Conservation (phyloP, 1,284 basidiomycete genomes). For the Trichosporon faecale region DNA sequence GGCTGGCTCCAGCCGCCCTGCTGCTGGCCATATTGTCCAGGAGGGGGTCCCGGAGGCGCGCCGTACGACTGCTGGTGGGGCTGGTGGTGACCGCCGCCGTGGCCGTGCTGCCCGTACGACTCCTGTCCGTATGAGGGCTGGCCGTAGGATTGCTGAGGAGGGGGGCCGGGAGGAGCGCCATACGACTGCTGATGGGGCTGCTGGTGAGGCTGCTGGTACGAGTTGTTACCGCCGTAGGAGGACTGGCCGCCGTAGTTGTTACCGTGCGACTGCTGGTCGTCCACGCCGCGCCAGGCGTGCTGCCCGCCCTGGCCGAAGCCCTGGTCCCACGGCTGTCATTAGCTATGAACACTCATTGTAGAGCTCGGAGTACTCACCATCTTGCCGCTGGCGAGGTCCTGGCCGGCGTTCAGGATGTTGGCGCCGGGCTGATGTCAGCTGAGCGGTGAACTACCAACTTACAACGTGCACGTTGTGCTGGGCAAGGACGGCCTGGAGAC, state of each 20-base stretch:
- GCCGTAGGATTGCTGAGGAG: neutral
- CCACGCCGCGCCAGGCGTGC: slow-evolving; percentile 48
- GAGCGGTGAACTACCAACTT: slow-evolving; percentile 17
- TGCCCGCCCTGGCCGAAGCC: slow-evolving; percentile 49
- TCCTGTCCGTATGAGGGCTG: neutral
- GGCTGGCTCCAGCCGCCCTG: slow-evolving; percentile 11
- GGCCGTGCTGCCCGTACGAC: neutral
- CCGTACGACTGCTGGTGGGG: neutral
- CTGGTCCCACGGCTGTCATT: slow-evolving; percentile 46
- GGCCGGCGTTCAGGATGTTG: slow-evolving; percentile 44
- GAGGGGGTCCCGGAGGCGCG: too few species aligned
- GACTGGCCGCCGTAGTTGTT: neutral
- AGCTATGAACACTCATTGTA: neutral
- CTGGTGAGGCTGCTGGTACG: slow-evolving; percentile 4
- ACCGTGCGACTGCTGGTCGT: slow-evolving; percentile 14
- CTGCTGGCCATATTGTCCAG: slow-evolving; percentile 6
- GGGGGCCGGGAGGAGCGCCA: neutral
- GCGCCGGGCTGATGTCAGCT: slow-evolving; percentile 28
- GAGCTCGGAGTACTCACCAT: slow-evolving; percentile 32
- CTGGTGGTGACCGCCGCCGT: too few species aligned
- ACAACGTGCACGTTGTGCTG: slow-evolving; percentile 51
- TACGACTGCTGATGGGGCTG: slow-evolving; percentile 17
- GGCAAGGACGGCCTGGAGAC: slow-evolving; percentile 48
- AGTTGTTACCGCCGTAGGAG: slow-evolving; percentile 6
- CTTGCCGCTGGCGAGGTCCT: slow-evolving; percentile 49